Evolutionary conservation across 345 rosid species (phyloP), one percentile per base, ranked within the genome.

Genomic region (Punica granatum): DNA sequence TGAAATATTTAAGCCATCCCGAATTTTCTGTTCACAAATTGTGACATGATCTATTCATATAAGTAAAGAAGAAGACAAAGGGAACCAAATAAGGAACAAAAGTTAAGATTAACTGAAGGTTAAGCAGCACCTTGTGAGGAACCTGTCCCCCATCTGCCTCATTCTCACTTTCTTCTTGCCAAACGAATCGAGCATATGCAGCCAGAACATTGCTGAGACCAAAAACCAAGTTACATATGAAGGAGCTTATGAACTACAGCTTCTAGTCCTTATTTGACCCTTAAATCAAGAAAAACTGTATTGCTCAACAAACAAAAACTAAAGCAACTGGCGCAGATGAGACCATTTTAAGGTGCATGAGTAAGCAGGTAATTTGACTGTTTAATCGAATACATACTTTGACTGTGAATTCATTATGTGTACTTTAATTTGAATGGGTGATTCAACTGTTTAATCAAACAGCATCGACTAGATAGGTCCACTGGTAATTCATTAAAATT

Each of bases 181-280:
- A 89, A 60, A 89, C 74, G 76, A 91, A 89, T 64, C 85, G 63
- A 14, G 96, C 94, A 72, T 86, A 88, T 70, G 90, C 96, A 14
- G 86, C 98, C 2, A 87, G 83, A 69, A 88, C 81, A 65, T 82
- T 43, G 74, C 94, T 92, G 81, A 35, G 67, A 58, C 43, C 60
- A 67, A 61, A 78, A 46, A 62, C 72, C 12, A 67, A 11, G 14
- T 49, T n/a, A 19, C 19, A 19, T n/a, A 11, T 49, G 26, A 10
- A 49, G 26, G 26, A 49, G 41, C 11, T 11, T 4, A 21, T 9
- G 4, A 19, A 8, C 19, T 11, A 4, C 25, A 49, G 9, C 6
- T 4, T 4, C 6, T 49, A 3, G 23, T 49, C 25, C 26, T 11
- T 19, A 49, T 1, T 11, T 49, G 2, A 19, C 19, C 19, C 4